These are phyloP conservation scores for Phlyctochytrium planicorne DNA, from an alignment of 192 early-diverging fungal genomes.

Conservation along the genomic window DNA sequence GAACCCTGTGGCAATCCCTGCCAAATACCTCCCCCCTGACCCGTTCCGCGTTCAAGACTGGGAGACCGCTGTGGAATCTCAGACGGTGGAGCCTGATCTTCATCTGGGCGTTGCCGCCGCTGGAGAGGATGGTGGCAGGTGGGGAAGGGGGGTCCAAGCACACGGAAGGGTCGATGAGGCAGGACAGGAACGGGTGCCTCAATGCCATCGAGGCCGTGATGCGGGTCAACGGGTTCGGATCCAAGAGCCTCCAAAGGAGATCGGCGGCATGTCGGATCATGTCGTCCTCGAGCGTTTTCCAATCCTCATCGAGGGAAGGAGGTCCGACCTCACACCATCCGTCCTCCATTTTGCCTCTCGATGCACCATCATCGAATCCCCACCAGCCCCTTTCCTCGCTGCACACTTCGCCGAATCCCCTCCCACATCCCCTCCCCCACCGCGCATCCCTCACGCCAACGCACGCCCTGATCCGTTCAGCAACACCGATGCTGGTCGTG, in stretches of 20 bases:
- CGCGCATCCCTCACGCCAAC: conserved; percentile 3
- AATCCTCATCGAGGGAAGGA: neutral
- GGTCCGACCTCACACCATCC: neutral
- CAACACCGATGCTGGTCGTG: conserved; percentile 65
- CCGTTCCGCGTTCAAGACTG: no score
- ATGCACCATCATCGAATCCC: neutral
- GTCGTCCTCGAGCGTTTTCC: conserved; percentile 39
- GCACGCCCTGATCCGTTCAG: conserved; percentile 42
- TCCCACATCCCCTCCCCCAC: neutral
- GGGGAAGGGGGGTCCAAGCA: no score
- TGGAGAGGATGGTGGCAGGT: neutral
- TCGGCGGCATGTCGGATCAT: conserved; percentile 46
- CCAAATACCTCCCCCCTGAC: neutral
- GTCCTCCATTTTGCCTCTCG: neutral
- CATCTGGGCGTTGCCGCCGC: neutral
- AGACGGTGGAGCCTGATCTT: neutral
- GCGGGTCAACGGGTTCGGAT: conserved; percentile 51
- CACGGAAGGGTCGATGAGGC: no score
- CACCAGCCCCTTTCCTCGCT: neutral
- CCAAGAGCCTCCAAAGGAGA: conserved; percentile 57
- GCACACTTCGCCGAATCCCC: neutral
- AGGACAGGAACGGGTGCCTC: conserved; percentile 60
- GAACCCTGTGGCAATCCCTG: neutral
- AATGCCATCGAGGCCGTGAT: conserved; percentile 57
- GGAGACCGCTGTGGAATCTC: no score